phyloP scores from a whole-genome alignment of 2,329 filamentous ascomycete genomes.

The Monosporascus sp. region DNA sequence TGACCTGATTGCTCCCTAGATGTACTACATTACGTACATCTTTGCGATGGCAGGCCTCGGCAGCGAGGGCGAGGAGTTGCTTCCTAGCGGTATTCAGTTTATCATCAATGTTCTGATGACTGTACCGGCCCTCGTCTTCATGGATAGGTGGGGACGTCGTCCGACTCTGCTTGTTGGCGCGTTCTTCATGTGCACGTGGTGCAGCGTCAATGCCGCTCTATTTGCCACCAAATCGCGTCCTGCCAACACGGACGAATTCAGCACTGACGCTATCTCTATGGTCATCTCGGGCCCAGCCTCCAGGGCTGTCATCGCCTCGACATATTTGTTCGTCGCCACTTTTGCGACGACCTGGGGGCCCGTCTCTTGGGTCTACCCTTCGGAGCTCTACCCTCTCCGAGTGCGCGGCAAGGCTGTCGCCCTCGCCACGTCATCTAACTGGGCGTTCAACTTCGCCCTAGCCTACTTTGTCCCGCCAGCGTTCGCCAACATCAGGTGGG shows the following conservation, averaged over 20 bases:
- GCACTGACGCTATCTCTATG: conserved; percentile 39
- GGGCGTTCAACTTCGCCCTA: conserved; percentile 46
- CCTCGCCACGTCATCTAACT: conserved; percentile 45
- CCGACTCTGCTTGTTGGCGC: conserved; percentile 61
- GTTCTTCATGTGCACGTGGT: conserved; percentile 53
- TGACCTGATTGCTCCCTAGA: conserved; percentile 17
- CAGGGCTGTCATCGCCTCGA: conserved; percentile 59
- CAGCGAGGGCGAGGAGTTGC: conserved; percentile 45
- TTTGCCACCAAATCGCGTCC: conserved; percentile 37
- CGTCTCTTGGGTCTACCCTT: conserved; percentile 40
- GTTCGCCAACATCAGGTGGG: conserved; percentile 43
- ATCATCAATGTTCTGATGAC: conserved; percentile 80
- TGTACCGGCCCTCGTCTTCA: conserved; percentile 66
- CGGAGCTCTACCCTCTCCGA: conserved; percentile 43
- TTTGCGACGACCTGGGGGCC: conserved; percentile 41
- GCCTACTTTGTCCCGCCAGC: conserved; percentile 42
- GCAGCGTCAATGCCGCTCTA: conserved; percentile 41
- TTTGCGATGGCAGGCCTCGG: conserved; percentile 67
- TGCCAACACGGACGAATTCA: conserved; percentile 29
- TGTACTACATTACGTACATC: conserved; percentile 67
- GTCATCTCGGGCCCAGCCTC: conserved; percentile 42
- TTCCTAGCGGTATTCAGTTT: conserved; percentile 67
- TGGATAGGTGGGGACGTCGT: conserved; percentile 73
- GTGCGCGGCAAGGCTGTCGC: conserved; percentile 49
- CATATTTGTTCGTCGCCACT: conserved; percentile 57